Percentiles rank a stretch among this genome's conserved stretches.
Evolutionary conservation across 495 filamentous ascomycete genomes (phyloP).

Genomic region (Aspergillus carlsbadensis): DNA sequence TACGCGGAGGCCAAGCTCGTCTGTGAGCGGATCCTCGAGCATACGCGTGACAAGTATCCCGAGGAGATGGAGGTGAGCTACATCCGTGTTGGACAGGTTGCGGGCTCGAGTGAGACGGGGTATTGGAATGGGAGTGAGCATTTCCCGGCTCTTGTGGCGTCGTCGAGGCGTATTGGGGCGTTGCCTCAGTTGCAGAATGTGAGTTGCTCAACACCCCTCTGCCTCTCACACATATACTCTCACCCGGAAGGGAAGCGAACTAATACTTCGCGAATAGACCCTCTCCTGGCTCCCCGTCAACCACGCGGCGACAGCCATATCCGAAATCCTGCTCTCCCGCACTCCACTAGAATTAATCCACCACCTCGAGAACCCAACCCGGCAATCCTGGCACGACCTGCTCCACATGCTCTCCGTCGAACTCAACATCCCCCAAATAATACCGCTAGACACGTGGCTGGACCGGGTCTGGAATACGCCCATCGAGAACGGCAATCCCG

Average conservation of each 20-base stretch:
- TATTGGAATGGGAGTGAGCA: conserved; percentile 56
- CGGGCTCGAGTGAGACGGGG: conserved; percentile 46
- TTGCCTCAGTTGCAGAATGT: conserved; percentile 39
- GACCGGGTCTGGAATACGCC: background rate
- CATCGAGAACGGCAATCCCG: background rate
- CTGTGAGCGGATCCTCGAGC: conserved; percentile 11
- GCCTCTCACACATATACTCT: too few species aligned
- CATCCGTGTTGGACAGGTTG: conserved; percentile 49
- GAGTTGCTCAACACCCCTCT: background rate
- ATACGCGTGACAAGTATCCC: background rate
- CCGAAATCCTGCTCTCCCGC: background rate
- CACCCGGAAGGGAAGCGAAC: too few species aligned
- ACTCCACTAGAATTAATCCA: background rate
- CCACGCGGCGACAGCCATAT: background rate
- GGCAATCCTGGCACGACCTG: conserved; percentile 3
- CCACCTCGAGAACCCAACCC: conserved; percentile 9
- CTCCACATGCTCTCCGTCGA: background rate
- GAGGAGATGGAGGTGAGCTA: background rate
- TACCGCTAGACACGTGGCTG: background rate
- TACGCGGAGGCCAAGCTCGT: conserved; percentile 7
- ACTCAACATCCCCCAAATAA: background rate
- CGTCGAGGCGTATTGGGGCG: conserved; percentile 35
- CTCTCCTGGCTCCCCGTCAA: conserved; percentile 14
- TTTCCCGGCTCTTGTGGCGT: conserved; percentile 33
- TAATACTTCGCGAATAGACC: too few species aligned